These are phyloP conservation scores for Microdochium trichocladiopsis DNA, from an alignment of 2,329 filamentous ascomycete genomes.

Conservation along the genomic window DNA sequence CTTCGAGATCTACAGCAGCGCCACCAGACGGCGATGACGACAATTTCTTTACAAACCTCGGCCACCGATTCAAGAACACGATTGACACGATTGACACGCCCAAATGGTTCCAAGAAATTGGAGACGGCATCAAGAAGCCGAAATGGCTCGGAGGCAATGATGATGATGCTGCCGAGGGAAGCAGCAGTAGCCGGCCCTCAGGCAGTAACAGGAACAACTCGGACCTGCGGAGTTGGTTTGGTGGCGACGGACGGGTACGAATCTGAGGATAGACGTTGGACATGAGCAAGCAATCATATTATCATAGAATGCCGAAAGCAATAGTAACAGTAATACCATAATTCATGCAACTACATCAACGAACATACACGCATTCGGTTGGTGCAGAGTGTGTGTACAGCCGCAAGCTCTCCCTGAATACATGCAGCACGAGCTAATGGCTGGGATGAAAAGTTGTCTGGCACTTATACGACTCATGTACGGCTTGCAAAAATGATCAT, in stretches of 20 bases:
- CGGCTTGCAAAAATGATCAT: too few relatives aligned
- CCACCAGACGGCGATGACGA: constrained; percentile 64
- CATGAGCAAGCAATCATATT: not conserved
- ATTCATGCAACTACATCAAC: too few relatives aligned
- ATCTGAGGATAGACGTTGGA: constrained; percentile 8
- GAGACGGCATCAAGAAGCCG: constrained; percentile 64
- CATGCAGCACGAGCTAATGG: too few relatives aligned
- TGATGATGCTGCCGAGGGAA: constrained; percentile 20
- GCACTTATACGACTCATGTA: too few relatives aligned
- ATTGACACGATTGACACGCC: constrained; percentile 78
- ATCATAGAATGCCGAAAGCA: not conserved
- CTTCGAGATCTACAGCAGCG: constrained; percentile 26
- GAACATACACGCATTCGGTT: too few relatives aligned
- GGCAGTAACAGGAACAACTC: constrained; percentile 21
- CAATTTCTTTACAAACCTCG: constrained; percentile 76
- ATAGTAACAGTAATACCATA: not conserved
- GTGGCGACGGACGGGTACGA: constrained; percentile 33
- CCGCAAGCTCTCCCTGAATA: too few relatives aligned
- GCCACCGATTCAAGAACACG: constrained; percentile 84
- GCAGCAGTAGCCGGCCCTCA: constrained; percentile 7
- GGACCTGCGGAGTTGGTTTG: constrained; percentile 53
- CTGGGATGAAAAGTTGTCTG: too few relatives aligned
- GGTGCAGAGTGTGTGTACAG: too few relatives aligned
- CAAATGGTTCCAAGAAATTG: constrained; percentile 71
- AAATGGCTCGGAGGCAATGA: constrained; percentile 70